Conservation (phyloP, 2,329 filamentous ascomycete species). For the Bipolaris oryzae region DNA sequence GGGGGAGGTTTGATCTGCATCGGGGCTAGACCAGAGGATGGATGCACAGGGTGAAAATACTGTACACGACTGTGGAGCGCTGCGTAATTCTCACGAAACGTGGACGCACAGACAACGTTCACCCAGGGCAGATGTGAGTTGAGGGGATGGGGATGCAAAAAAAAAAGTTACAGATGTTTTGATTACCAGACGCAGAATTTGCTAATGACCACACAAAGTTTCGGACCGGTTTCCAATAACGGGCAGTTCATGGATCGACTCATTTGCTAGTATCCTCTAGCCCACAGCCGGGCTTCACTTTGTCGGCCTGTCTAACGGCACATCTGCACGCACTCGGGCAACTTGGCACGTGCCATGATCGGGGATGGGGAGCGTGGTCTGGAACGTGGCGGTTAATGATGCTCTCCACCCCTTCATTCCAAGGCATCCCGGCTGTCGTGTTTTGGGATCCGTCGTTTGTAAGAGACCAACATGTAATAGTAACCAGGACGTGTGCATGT, state of each 20-base stretch:
- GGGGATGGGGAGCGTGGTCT: constrained; percentile 2
- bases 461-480: background rate
- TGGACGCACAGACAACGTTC: constrained; percentile 9
- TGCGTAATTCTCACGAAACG: constrained; percentile 13
- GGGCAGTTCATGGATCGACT: background rate
- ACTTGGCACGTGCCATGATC: constrained; percentile 4
- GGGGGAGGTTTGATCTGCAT: background rate
- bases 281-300: too few species aligned
- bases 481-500: background rate
- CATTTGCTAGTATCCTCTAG: background rate
- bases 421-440: constrained; percentile 8
- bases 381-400: constrained; percentile 11
- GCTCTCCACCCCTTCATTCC: constrained; percentile 6
- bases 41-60: constrained; percentile 2
- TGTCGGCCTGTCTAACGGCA: background rate
- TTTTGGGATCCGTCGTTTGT: constrained; percentile 1
- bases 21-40: background rate
- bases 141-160: background rate
- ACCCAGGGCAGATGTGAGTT: background rate
- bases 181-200: background rate
- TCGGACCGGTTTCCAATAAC: constrained; percentile 10
- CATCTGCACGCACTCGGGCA: background rate
- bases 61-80: constrained; percentile 3
- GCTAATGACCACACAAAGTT: constrained; percentile 1
- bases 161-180: background rate